phyloP scores from a whole-genome alignment of 2,329 filamentous ascomycete genomes.

The Periconia digitata region DNA sequence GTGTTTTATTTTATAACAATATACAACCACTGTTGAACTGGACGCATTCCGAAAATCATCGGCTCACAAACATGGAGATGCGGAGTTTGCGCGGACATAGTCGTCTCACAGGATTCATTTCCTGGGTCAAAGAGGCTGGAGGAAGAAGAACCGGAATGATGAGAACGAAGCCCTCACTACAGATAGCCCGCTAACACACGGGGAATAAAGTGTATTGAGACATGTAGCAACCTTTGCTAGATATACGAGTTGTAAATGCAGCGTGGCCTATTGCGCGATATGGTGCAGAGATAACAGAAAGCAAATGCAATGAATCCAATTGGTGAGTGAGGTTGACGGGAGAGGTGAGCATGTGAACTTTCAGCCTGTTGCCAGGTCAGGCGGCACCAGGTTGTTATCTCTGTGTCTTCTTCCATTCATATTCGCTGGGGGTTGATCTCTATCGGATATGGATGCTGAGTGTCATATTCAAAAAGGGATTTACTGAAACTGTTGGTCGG shows the following conservation, averaged over 20 bases:
- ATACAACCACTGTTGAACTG: neutral
- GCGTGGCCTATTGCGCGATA: slow-evolving; percentile 2
- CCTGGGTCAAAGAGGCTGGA: too few species aligned
- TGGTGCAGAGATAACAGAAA: slow-evolving; percentile 2
- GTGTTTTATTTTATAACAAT: neutral
- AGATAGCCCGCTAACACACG: too few species aligned
- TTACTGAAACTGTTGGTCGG: neutral
- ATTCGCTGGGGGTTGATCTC: too few species aligned
- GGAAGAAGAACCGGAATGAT: too few species aligned
- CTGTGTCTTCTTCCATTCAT: too few species aligned
- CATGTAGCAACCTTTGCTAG: neutral
- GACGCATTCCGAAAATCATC: neutral
- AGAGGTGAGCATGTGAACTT: slow-evolving; percentile 2
- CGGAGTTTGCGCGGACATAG: too few species aligned
- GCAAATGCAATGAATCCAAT: neutral
- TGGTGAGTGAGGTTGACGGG: neutral
- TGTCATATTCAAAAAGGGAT: too few species aligned
- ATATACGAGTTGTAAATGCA: neutral
- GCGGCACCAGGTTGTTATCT: neutral
- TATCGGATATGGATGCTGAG: too few species aligned
- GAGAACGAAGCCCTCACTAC: neutral
- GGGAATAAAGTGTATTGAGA: neutral
- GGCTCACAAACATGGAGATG: neutral
- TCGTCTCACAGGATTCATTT: too few species aligned
- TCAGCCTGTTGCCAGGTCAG: neutral